Base-by-base conservation (phyloP, 208 protist species). In the Porcisia hertigi region DNA sequence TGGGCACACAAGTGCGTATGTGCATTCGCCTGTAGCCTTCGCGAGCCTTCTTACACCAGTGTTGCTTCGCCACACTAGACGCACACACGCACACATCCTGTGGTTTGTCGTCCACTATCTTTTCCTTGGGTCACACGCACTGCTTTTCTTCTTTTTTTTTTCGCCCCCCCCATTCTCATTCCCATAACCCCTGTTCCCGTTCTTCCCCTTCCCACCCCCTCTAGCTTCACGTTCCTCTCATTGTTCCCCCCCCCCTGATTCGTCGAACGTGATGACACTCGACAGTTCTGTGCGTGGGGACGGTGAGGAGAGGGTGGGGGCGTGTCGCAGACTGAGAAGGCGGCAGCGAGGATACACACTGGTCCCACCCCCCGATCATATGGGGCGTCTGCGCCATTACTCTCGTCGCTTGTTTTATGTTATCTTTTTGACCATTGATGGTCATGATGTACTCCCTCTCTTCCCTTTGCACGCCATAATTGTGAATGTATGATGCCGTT, bases 381-480 rank as follows among this genome's bases (percentile, higher is more conserved):
- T 30, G 8, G 41, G 23, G 63, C 41, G 41, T 45, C 47, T 63
- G 11, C 63, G 23, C 47, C 6, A n/a, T 30, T 36, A 18, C 3
- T 20, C 1, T 25, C 11, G 41, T 16, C 23, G 23, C 23, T 5
- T 67, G 41, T 45, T 45, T 65, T 65, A 25, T 65, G 0, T 45
- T 20, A 11, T 8, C 34, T 11, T 65, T 20, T 45, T 43, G 9
- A 25, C 41, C 12, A 14, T 36, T 65, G 60, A 65, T 9, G 25
- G 18, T 43, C 60, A 45, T 36, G 60, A 65, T 65, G 63, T 67
- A 67, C 63, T 49, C 63, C 23, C 20, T 30, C 62, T 41, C 34
- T 25, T 34, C 20, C 60, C 43, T 23, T 64, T 3, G 20, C 7
- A 36, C 25, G 39, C 14, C 34, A 18, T 9, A 18, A 18, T 2